Conservation (phyloP, 495 filamentous ascomycete genomes). For the Penicillium crystallinum region DNA sequence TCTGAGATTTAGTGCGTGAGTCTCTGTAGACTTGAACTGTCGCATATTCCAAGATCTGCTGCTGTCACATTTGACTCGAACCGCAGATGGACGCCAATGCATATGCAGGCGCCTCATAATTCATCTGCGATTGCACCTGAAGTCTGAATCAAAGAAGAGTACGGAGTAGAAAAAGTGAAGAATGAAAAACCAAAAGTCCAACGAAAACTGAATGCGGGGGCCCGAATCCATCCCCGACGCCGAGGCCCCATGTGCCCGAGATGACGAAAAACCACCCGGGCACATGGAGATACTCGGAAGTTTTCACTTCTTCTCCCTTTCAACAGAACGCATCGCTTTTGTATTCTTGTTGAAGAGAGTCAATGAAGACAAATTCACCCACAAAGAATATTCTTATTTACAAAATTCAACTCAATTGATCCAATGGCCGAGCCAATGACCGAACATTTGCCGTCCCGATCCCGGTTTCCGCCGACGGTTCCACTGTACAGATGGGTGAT, state of each 20-base stretch:
- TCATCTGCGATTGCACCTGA: background rate
- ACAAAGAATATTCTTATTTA: background rate
- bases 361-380: no score
- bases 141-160: background rate
- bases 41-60: background rate
- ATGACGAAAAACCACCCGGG: background rate
- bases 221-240: background rate
- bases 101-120: background rate
- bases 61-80: background rate
- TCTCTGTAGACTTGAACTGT: background rate
- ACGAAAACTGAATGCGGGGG: constrained; percentile 9
- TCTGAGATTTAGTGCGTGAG: background rate
- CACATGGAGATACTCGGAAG: background rate
- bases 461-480: constrained; percentile 30
- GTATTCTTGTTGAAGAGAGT: no score
- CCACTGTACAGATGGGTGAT: constrained; percentile 1
- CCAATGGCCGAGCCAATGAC: constrained; percentile 16
- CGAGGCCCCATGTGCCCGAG: constrained; percentile 7
- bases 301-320: background rate
- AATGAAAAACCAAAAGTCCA: constrained; percentile 9
- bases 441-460: constrained; percentile 6
- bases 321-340: no score
- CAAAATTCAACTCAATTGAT: background rate
- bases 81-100: background rate
- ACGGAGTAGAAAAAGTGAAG: background rate